Evolutionary conservation across 1,139 yeast species (phyloP), one percentile per base, ranked within the genome.

Genomic region (Barnettozyma hawaiiensis): DNA sequence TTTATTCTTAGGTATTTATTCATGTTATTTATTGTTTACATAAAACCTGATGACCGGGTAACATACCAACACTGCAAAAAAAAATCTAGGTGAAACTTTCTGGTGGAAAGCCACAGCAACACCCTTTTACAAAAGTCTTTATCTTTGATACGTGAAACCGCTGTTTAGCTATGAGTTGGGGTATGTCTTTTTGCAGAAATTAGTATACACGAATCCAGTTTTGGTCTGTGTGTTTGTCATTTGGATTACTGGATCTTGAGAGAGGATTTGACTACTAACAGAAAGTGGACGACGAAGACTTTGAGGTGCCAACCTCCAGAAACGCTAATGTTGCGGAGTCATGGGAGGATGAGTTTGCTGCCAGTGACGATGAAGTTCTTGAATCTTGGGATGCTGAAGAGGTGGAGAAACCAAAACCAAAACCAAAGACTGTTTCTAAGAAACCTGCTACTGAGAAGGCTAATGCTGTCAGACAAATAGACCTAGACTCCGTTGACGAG

Each of bases 381-480:
- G 94, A 85, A 50, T 85, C 95, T 3, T 90, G 97, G 97, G 97
- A 90, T 56, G 76, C 78, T 42, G 89, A 81, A 53, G 81, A 75
- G 53, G 75, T 70, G 42, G 71, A 65, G 48, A 66, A 66, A 57
- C 57, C 62, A 38, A 48, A 51, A 33, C 49, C 57, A 28, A 48
- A 49, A 61, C 47, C 57, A 28, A 48, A 49, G 61, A 47, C 62
- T 65, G 67, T 54, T 37, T 51, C 63, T 21, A 65, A 29, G 31
- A 59, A 54, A 4, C 63, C 66, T 9, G 60, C 64, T 35, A 6
- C 40, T 20, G 23, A 39, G 15, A 18, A 31, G 19, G 36, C 32
- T 20, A 35, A 34, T 20, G 35, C 29, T 15, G 15, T 27, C 31
- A 59, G 53, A 15, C 47, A 55, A 59, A 58, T 75, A 54, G 83